These are phyloP conservation scores for Chlorella sp. DNA, from an alignment of 139 green algal species.

Conservation along the genomic window DNA sequence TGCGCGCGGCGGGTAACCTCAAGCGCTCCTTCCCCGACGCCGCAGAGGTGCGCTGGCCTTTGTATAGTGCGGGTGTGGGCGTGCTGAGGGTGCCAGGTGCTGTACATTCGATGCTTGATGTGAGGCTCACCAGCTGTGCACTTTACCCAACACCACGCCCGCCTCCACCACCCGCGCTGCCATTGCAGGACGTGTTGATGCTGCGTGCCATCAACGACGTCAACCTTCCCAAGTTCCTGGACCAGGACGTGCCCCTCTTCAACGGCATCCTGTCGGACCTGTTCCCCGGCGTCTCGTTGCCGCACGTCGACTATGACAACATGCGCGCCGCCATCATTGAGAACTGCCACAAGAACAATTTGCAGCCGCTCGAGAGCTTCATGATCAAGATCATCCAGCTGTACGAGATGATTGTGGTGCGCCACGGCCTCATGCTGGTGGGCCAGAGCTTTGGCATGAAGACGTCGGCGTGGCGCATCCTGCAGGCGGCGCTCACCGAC, in stretches of 20 bases:
- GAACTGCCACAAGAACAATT: conserved; percentile 42
- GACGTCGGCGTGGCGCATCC: conserved; percentile 45
- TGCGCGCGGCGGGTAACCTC: conserved; percentile 63
- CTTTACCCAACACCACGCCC: background rate
- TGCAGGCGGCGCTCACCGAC: conserved; percentile 41
- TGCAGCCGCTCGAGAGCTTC: conserved; percentile 57
- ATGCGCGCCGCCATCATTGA: conserved; percentile 42
- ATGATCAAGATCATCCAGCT: conserved; percentile 65
- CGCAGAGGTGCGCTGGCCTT: conserved; percentile 5
- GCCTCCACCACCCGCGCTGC: background rate
- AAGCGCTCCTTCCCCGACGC: conserved; percentile 42
- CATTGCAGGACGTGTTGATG: conserved; percentile 63
- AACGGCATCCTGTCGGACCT: conserved; percentile 66
- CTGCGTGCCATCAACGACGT: conserved; percentile 74
- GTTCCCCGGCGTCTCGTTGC: conserved; percentile 58
- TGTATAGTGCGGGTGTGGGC: no score
- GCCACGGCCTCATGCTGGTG: conserved; percentile 79
- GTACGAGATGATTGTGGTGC: conserved; percentile 85
- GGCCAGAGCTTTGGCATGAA: conserved; percentile 66
- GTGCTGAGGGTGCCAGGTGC: no score
- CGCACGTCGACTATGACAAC: conserved; percentile 53
- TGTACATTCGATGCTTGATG: no score
- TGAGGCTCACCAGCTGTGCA: no score
- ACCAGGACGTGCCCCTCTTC: conserved; percentile 76
- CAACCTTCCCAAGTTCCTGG: conserved; percentile 85